Evolutionary conservation across 345 rosid species (phyloP).

Genomic region (Eucalyptus cladocalyx): DNA sequence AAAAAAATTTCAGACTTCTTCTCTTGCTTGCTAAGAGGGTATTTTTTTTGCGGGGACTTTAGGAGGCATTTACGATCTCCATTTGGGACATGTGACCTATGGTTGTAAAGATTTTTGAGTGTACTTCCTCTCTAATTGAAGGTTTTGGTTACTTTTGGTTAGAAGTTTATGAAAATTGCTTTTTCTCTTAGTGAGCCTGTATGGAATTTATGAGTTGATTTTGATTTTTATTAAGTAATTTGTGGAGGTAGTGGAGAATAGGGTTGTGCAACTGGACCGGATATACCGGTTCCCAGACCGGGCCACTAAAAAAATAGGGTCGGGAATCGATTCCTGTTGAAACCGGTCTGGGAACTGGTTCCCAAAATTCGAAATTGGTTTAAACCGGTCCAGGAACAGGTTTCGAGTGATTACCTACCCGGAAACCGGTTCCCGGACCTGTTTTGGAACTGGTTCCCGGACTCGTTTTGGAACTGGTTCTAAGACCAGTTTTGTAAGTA

Average conservation of each 20-base stretch:
- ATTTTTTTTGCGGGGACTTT: background rate
- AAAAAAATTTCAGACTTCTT: background rate
- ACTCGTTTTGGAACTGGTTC: no score
- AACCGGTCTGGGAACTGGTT: no score
- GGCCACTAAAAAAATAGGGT: no score
- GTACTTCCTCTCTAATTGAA: background rate
- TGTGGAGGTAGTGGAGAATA: background rate
- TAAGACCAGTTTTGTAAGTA: no score
- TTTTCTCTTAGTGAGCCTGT: background rate
- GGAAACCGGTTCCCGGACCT: accelerated
- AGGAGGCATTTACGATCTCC: background rate
- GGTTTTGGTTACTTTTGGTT: background rate
- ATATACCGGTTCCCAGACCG: accelerated
- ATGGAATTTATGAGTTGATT: background rate
- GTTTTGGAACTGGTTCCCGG: no score
- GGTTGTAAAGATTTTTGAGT: background rate
- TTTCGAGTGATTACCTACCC: no score
- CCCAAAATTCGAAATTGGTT: no score
- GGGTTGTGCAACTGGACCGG: no score
- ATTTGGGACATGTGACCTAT: background rate
- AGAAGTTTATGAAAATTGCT: background rate
- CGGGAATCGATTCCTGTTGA: no score
- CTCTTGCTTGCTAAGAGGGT: background rate
- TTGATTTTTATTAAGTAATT: no score
- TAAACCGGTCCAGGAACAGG: no score